Evolutionary conservation across 345 rosid species (phyloP).

Genomic region (Hevea brasiliensis): DNA sequence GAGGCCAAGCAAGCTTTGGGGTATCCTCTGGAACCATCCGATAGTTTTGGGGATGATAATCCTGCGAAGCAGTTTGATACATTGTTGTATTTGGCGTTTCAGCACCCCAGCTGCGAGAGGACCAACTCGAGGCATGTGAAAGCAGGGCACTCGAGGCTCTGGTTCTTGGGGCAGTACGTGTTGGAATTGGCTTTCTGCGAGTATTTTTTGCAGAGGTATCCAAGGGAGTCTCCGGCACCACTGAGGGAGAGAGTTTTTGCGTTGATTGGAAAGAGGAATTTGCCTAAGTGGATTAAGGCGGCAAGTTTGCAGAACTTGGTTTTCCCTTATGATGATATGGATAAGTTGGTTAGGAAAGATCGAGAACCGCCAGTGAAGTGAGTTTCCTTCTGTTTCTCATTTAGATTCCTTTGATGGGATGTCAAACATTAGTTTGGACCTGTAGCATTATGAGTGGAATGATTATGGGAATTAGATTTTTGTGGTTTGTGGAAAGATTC

Average conservation of each 20-base stretch:
- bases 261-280: constrained; percentile 85
- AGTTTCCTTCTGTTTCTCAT: constrained; percentile 35
- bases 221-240: constrained; percentile 85
- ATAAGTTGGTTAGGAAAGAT: constrained; percentile 64
- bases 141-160: constrained; percentile 79
- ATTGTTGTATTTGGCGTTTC: constrained; percentile 78
- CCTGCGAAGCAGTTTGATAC: constrained; percentile 95
- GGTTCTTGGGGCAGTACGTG: constrained; percentile 88
- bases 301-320: constrained; percentile 85
- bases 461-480: not conserved
- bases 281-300: constrained; percentile 86
- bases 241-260: constrained; percentile 92
- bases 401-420: not conserved
- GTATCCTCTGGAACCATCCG: constrained; percentile 72
- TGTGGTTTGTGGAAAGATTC: not conserved
- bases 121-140: constrained; percentile 76
- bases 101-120: constrained; percentile 88
- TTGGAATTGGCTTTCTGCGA: constrained; percentile 79
- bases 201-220: constrained; percentile 87
- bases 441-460: not conserved
- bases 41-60: constrained; percentile 65
- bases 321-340: constrained; percentile 91
- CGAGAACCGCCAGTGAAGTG: constrained; percentile 89
- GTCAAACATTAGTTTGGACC: not conserved
- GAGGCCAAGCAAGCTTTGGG: constrained; percentile 96